These are phyloP conservation scores for Aspergillus pseudoterreus DNA, from an alignment of 2,329 filamentous ascomycete genomes.

Conservation along the genomic window DNA sequence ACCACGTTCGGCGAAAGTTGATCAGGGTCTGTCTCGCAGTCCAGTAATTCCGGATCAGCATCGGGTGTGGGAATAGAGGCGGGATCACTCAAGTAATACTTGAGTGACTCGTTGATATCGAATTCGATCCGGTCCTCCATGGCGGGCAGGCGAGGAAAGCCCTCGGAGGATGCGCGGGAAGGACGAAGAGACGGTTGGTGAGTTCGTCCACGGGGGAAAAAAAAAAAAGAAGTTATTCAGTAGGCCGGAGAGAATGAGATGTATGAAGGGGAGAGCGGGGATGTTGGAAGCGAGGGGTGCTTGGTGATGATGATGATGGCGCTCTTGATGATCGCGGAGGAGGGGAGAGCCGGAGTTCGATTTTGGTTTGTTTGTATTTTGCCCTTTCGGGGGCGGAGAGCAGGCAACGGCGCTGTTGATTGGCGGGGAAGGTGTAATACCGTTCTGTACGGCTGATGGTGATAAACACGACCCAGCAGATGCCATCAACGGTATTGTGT, in stretches of 20 bases:
- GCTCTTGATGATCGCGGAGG: constrained; percentile 1
- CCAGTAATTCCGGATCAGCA: constrained; percentile 75
- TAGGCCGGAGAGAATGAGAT: not conserved
- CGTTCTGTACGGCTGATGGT: too few species aligned
- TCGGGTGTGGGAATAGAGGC: constrained; percentile 77
- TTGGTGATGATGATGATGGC: not conserved
- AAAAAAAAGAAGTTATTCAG: not conserved
- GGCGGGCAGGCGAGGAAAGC: constrained; percentile 44
- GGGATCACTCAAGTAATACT: constrained; percentile 94
- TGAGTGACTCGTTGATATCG: constrained; percentile 94
- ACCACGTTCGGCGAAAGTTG: constrained; percentile 73
- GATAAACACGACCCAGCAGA: too few species aligned
- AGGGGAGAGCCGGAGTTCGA: not conserved
- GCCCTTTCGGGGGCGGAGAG: constrained; percentile 19
- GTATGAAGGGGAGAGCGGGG: not conserved
- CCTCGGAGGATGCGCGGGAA: constrained; percentile 13
- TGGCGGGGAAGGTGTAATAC: too few species aligned
- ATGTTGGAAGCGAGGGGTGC: not conserved
- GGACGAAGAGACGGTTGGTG: not conserved
- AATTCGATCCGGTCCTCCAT: constrained; percentile 70
- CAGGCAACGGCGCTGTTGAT: too few species aligned
- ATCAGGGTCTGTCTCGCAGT: constrained; percentile 91
- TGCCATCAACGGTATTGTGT: too few species aligned
- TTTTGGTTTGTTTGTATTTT: constrained; percentile 29
- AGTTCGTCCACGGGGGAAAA: not conserved